These are phyloP conservation scores for Calendula officinalis DNA, from an alignment of 129 eudicot genomes.

Conservation along the genomic window DNA sequence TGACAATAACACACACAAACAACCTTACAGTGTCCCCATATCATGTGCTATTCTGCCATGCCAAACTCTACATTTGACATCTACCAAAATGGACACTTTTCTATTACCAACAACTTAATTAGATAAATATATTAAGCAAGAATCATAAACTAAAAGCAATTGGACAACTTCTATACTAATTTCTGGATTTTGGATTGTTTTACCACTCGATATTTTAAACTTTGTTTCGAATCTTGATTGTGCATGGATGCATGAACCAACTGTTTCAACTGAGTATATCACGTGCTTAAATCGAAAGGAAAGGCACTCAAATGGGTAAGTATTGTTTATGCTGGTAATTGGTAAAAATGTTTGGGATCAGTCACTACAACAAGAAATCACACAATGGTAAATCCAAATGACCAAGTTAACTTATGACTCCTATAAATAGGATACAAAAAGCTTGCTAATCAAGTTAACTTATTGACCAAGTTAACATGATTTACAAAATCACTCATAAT, in stretches of 20 bases:
- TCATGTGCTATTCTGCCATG: slow-evolving; percentile 58
- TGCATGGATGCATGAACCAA: slow-evolving; percentile 30
- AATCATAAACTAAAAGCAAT: not conserved
- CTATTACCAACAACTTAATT: slow-evolving; percentile 27
- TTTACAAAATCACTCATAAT: no score
- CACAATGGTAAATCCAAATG: no score
- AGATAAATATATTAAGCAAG: slow-evolving; percentile 17
- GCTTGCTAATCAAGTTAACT: no score
- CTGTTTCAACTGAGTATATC: not conserved
- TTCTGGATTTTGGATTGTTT: slow-evolving; percentile 22
- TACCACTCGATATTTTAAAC: slow-evolving; percentile 7
- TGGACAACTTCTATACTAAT: slow-evolving; percentile 14
- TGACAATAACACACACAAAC: slow-evolving; percentile 50
- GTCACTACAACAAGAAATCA: no score
- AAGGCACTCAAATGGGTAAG: no score
- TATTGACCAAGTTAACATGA: no score
- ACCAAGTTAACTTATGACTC: no score
- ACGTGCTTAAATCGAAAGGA: no score
- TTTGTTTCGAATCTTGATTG: slow-evolving; percentile 30
- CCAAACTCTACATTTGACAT: slow-evolving; percentile 36
- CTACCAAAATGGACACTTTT: slow-evolving; percentile 36
- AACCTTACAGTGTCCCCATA: slow-evolving; percentile 43
- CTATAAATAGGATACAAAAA: no score
- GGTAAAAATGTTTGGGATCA: no score
- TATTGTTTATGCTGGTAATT: no score